Evolutionary conservation across 345 rosid species (phyloP), one percentile per base, ranked within the genome.

Genomic region (Odontarrhena argentea): DNA sequence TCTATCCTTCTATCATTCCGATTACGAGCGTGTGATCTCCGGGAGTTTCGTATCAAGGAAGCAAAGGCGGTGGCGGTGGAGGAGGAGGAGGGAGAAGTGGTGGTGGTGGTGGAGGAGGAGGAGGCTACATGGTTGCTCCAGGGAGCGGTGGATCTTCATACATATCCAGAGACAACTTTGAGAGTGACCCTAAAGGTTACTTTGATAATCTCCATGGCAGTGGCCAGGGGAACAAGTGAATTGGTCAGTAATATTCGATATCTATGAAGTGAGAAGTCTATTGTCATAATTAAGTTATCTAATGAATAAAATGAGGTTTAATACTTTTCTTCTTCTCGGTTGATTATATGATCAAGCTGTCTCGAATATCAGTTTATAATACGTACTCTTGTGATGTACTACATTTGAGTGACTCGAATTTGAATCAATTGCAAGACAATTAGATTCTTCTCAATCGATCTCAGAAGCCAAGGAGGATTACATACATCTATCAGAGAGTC

Each of bases 121-220:
- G 68, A 15, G 61, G 57, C 24, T 52, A 67, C 68, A 74, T 74
- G 73, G 58, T 67, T 1, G 73, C 68, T 4, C 77, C 73, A 3
- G 73, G 73, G 44, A 66, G 58, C 67, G 22, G 10, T 28, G 68
- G 77, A 2, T 44, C 71, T 2, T 22, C 68, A n/a, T 46, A 74
- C 68, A 74, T 74, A 38, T 67, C 77, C 6, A 74, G 73, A 41
- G 77, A 28, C 37, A 32, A 25, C 51, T 74, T 60, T 54, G 73
- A 74, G 47, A 67, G 46, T 45, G 51, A 67, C n/a, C 77, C 77
- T 8, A 74, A 74, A 60, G 51, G 68, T 10, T 54, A 60, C 41
- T 74, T 67, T 60, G 73, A 67, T 60, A 67, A 61, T 60, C 64
- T 74, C 13, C 64, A 67, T 67, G 52, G 68, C 35, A 58, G 28